A percentile compares a stretch with the other conserved stretches of the same genome.
Conservation (phyloP, 1,139 yeast genomes). For the Torulaspora globosa region DNA sequence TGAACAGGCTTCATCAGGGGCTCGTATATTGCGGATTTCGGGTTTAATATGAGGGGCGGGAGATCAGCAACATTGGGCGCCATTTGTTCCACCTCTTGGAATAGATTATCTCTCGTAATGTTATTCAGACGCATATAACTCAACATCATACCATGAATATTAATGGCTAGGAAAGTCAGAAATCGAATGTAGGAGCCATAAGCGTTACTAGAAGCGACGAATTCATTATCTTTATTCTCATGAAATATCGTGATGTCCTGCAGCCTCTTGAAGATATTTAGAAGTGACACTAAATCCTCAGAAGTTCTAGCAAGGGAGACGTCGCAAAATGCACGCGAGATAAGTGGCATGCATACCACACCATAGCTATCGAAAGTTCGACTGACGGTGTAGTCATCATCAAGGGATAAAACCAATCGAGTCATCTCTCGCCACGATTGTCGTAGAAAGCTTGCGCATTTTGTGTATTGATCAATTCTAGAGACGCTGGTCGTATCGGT, state of each 20-base stretch:
- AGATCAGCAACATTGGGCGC: conserved; percentile 21
- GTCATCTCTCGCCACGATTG: conserved; percentile 24
- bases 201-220: conserved; percentile 17
- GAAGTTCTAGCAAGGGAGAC: conserved; percentile 10
- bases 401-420: conserved; percentile 15
- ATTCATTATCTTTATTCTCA: conserved; percentile 11
- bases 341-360: conserved; percentile 18
- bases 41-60: conserved; percentile 20
- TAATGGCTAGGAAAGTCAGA: conserved; percentile 22
- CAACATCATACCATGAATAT: conserved; percentile 20
- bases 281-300: conserved; percentile 18
- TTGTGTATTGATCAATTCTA: conserved; percentile 6
- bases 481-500: conserved; percentile 8
- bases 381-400: conserved; percentile 20
- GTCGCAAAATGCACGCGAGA: conserved; percentile 16
- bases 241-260: conserved; percentile 12
- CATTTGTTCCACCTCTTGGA: conserved; percentile 15
- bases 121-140: conserved; percentile 17
- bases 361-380: conserved; percentile 18
- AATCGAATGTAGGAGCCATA: conserved; percentile 20
- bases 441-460: conserved; percentile 9
- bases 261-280: conserved; percentile 21
- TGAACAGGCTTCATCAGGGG: conserved; percentile 25
- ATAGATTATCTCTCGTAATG: conserved; percentile 16
- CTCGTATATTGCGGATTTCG: conserved; percentile 27